Percentiles rank a stretch among this genome's conserved stretches.
These are phyloP conservation scores for Blastobotrys terrestris DNA, from an alignment of 805 yeast genomes.

Conservation along the genomic window DNA sequence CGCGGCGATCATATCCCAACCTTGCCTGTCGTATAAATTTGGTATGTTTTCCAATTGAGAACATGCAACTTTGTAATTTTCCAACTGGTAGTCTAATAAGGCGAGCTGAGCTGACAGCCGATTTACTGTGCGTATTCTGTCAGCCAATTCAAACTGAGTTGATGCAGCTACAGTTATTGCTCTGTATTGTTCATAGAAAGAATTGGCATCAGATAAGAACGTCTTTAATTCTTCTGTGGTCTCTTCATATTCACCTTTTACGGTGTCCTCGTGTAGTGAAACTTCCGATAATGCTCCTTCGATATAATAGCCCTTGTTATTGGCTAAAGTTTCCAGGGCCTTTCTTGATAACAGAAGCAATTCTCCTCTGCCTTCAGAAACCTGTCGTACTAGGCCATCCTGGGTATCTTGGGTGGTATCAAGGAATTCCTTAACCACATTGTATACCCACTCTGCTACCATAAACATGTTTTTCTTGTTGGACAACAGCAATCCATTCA, in stretches of 20 bases:
- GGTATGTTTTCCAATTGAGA: slow-evolving; percentile 62
- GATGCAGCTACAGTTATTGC: slow-evolving; percentile 52
- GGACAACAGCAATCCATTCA: slow-evolving; percentile 24
- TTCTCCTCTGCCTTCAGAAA: slow-evolving; percentile 38
- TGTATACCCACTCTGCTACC: slow-evolving; percentile 31
- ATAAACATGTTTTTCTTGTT: slow-evolving; percentile 18
- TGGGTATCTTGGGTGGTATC: slow-evolving; percentile 23
- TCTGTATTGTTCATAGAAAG: slow-evolving; percentile 41
- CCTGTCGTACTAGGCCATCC: slow-evolving; percentile 29
- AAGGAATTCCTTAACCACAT: slow-evolving; percentile 39
- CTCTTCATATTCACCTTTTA: slow-evolving; percentile 8
- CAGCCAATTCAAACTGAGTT: slow-evolving; percentile 44
- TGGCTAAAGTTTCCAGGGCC: slow-evolving; percentile 29
- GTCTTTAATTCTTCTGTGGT: slow-evolving; percentile 20
- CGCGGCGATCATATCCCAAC: slow-evolving; percentile 71
- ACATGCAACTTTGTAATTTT: slow-evolving; percentile 55
- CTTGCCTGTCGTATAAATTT: slow-evolving; percentile 55
- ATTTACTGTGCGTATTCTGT: slow-evolving; percentile 61
- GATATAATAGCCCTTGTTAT: slow-evolving; percentile 24
- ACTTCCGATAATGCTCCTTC: slow-evolving; percentile 29
- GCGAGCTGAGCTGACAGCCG: slow-evolving; percentile 76
- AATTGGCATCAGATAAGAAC: slow-evolving; percentile 29
- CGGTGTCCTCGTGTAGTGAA: slow-evolving; percentile 9
- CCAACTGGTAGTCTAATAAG: slow-evolving; percentile 51
- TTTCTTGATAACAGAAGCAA: slow-evolving; percentile 36